Conservation (phyloP, 2,329 filamentous ascomycete species). For the Mycosphaerelloides madeirae region DNA sequence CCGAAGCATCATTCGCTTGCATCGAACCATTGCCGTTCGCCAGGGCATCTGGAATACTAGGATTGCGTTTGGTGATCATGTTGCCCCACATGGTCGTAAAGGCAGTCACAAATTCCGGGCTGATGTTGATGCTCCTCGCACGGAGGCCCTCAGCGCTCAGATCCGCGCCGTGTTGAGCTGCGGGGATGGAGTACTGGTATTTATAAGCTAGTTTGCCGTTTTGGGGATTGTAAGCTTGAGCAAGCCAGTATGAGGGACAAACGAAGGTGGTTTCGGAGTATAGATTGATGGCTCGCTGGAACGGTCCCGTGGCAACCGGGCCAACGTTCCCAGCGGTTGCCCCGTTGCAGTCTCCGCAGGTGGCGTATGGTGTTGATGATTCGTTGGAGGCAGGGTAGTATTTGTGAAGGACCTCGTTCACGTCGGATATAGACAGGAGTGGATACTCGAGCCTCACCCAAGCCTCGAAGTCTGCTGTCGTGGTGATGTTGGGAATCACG, state of each 20-base stretch:
- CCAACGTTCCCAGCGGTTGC: constrained; percentile 50
- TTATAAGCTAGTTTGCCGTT: constrained; percentile 35
- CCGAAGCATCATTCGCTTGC: background rate
- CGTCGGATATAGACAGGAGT: constrained; percentile 36
- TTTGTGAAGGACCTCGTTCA: constrained; percentile 35
- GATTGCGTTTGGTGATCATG: constrained; percentile 42
- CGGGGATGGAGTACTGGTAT: constrained; percentile 47
- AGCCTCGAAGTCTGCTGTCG: constrained; percentile 35
- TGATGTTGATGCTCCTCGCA: constrained; percentile 15
- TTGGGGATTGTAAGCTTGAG: constrained; percentile 40
- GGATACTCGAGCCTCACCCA: constrained; percentile 41
- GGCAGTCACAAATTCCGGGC: constrained; percentile 25
- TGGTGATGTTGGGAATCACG: constrained; percentile 42
- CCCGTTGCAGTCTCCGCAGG: constrained; percentile 29
- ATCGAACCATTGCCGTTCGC: background rate
- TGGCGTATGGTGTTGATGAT: constrained; percentile 18
- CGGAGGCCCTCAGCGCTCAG: constrained; percentile 33
- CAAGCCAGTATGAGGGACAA: constrained; percentile 55
- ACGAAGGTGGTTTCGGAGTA: constrained; percentile 50
- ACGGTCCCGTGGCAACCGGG: constrained; percentile 34
- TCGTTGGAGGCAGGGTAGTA: constrained; percentile 32
- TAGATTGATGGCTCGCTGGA: constrained; percentile 43
- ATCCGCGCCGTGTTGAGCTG: constrained; percentile 40
- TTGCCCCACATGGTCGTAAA: constrained; percentile 44
- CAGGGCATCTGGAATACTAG: constrained; percentile 26